Evolutionary conservation across 495 filamentous ascomycete genomes (phyloP).

Genomic region (Terfezia claveryi): DNA sequence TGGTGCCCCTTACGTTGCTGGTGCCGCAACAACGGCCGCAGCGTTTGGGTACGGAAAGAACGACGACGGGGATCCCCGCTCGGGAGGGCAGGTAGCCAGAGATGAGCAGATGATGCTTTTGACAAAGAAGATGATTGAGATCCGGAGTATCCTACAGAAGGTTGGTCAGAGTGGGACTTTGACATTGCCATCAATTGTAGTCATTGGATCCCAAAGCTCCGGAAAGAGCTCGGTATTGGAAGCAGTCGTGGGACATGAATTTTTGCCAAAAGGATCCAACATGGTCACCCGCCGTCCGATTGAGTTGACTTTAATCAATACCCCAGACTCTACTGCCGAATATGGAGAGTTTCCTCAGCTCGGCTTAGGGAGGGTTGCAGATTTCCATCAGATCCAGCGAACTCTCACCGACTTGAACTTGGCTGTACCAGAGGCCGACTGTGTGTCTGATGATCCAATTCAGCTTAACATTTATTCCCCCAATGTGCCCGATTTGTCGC

Average conservation of each 20-base stretch:
- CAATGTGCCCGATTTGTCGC: constrained; percentile 80
- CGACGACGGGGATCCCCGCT: constrained; percentile 45
- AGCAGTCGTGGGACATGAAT: constrained; percentile 94
- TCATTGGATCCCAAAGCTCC: constrained; percentile 94
- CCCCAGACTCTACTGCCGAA: constrained; percentile 68
- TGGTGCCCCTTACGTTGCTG: constrained; percentile 30
- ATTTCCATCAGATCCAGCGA: constrained; percentile 79
- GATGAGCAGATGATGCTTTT: constrained; percentile 99
- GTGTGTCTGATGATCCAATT: constrained; percentile 91
- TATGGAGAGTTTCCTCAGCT: constrained; percentile 94
- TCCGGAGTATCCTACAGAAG: constrained; percentile 67
- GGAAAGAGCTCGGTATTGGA: constrained; percentile 96
- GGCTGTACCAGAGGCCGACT: constrained; percentile 70
- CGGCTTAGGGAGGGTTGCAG: constrained; percentile 71
- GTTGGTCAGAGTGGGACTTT: constrained; percentile 78
- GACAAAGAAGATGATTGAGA: constrained; percentile 99
- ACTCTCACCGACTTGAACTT: constrained; percentile 89
- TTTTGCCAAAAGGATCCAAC: constrained; percentile 88
- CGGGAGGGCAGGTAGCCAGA: constrained; percentile 41
- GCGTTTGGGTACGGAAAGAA: constrained; percentile 58
- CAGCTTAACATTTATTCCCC: constrained; percentile 88
- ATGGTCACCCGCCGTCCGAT: constrained; percentile 97
- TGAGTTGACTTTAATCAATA: constrained; percentile 91
- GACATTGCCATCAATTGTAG: constrained; percentile 84
- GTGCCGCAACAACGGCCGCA: constrained; percentile 40